These are phyloP conservation scores for Suillus lakei DNA, from an alignment of 768 basidiomycete species.

Conservation along the genomic window DNA sequence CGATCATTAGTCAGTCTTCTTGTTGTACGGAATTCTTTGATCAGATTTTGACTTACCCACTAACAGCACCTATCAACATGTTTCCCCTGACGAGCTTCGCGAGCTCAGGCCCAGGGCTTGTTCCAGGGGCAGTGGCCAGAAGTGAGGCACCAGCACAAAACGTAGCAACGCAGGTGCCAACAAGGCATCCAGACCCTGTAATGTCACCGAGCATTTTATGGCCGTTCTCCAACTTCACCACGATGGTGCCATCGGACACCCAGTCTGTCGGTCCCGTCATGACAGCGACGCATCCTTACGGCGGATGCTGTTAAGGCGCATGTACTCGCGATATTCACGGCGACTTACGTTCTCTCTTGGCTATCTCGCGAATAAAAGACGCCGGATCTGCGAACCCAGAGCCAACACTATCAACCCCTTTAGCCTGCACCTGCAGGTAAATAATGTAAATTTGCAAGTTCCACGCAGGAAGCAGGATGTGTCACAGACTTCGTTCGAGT, in stretches of 20 bases:
- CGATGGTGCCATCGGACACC: slow-evolving; percentile 77
- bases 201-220: slow-evolving; percentile 74
- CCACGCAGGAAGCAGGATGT: not conserved
- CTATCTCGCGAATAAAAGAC: slow-evolving; percentile 68
- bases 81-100: slow-evolving; percentile 71
- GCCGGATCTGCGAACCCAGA: slow-evolving; percentile 77
- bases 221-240: slow-evolving; percentile 78
- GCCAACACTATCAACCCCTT: slow-evolving; percentile 89
- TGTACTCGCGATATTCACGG: not conserved
- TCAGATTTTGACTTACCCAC: slow-evolving; percentile 58
- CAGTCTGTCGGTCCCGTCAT: slow-evolving; percentile 84
- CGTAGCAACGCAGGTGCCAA: slow-evolving; percentile 76
- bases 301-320: not conserved
- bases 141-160: slow-evolving; percentile 74
- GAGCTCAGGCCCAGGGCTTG: slow-evolving; percentile 28
- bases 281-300: slow-evolving; percentile 75
- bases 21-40: not conserved
- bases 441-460: not conserved
- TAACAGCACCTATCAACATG: slow-evolving; percentile 75
- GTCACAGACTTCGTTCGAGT: slow-evolving; percentile 68
- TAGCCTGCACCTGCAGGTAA: slow-evolving; percentile 59
- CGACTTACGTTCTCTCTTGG: slow-evolving; percentile 72
- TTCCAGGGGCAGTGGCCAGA: slow-evolving; percentile 23
- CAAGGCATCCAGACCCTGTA: slow-evolving; percentile 90
- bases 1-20: slow-evolving; percentile 13